Evolutionary conservation across 495 filamentous ascomycete genomes (phyloP), one percentile per base, ranked within the genome.

Genomic region (Hypoxylon intermedium): DNA sequence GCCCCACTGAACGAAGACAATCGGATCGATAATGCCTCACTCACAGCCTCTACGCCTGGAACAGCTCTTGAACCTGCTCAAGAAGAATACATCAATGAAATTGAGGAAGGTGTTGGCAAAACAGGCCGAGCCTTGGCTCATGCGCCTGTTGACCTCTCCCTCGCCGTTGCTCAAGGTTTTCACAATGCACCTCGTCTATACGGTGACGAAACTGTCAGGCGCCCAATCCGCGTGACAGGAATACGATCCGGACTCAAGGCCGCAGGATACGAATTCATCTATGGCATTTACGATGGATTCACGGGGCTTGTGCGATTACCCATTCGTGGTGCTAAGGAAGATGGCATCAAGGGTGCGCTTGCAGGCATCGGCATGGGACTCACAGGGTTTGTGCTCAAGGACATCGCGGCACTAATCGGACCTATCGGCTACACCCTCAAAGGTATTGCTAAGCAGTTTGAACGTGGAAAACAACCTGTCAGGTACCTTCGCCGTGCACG

Each of bases 181-280:
- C 89, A 93, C 68, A 92, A 92, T 60, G 88, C 90, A 0, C 92
- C 92, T 0, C 82, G 89, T 0, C 77, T 96, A 1, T 91, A 91
- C 62, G 89, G 89, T 4, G 87, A 85, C 57, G 75, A 77, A 18
- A 77, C 74, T 16, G 74, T 77, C 7, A 43, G 52, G 15, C 63
- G 49, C 19, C 82, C 86, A 3, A 74, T 77, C 5, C 78, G 85
- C 3, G 83, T 92, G 26, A 88, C 86, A 3, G 89, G 87, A 1
- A 81, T 90, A 46, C 77, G 81, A 26, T 89, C 86, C 1, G 89
- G 89, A 4, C 75, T 89, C 21, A 77, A 75, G 6, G 89, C 89
- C 0, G 89, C 88, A 0, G 75, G 85, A 2, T 78, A 83, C 60
- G 89, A 88, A 58, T 87, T 95, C 41, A 71, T 75, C 0, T 83